These are phyloP conservation scores for Asterochloris sp. DNA, from an alignment of 139 green algal species.

Conservation along the genomic window DNA sequence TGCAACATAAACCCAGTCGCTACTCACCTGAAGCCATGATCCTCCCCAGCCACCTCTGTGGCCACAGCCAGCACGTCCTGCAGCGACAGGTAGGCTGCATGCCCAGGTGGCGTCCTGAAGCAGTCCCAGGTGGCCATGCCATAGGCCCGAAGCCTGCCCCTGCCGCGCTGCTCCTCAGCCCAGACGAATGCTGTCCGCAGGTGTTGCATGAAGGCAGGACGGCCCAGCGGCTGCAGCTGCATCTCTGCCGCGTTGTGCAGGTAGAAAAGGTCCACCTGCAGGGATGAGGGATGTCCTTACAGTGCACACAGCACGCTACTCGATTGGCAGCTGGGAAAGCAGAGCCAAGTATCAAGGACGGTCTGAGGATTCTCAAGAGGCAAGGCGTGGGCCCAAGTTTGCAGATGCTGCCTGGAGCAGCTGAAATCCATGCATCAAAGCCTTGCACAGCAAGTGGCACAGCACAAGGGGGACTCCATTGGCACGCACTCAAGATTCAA, in stretches of 20 bases:
- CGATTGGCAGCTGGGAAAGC: background rate
- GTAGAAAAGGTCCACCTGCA: conserved; percentile 71
- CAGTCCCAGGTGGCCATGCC: conserved; percentile 70
- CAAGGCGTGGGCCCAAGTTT: too few relatives aligned
- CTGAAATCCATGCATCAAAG: too few relatives aligned
- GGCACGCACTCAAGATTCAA: too few relatives aligned
- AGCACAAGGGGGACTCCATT: too few relatives aligned
- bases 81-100: conserved; percentile 24
- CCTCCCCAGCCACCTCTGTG: conserved; percentile 25
- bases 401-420: too few relatives aligned
- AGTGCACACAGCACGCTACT: background rate
- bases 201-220: conserved; percentile 34
- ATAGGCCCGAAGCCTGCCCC: conserved; percentile 46
- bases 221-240: conserved; percentile 37
- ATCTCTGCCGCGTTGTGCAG: conserved; percentile 69
- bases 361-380: too few relatives aligned
- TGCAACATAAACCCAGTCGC: too few relatives aligned
- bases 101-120: conserved; percentile 40
- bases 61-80: conserved; percentile 46
- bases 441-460: too few relatives aligned
- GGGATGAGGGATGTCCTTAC: background rate
- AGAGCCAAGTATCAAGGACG: background rate
- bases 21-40: conserved; percentile 55
- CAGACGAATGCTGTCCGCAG: conserved; percentile 32
- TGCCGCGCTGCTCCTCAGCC: conserved; percentile 14